These are phyloP conservation scores for Podila epicladia DNA, from an alignment of 192 early-diverging fungal species.

Conservation along the genomic window DNA sequence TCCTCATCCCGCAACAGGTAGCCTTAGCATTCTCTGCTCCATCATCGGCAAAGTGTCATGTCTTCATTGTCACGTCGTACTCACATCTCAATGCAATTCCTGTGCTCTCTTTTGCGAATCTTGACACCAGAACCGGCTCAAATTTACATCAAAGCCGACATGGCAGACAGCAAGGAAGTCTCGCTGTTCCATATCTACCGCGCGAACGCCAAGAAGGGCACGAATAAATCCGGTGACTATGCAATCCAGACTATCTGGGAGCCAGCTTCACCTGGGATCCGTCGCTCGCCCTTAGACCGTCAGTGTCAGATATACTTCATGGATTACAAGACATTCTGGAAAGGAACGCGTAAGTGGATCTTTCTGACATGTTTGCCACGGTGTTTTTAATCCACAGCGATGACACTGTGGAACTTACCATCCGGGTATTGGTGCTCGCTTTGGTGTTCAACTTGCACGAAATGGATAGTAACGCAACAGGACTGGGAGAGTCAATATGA, in stretches of 20 bases:
- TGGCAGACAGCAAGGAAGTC: not conserved
- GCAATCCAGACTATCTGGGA: slow-evolving; percentile 48
- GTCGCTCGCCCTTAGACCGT: not conserved
- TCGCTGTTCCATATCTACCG: slow-evolving; percentile 41
- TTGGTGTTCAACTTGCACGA: not conserved
- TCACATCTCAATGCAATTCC: not conserved
- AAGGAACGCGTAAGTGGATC: slow-evolving; percentile 19
- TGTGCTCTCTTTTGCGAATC: not conserved
- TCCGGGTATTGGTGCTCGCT: not conserved
- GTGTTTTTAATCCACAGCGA: not conserved
- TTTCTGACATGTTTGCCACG: not conserved
- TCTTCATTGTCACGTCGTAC: too few relatives aligned
- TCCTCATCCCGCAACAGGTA: not conserved
- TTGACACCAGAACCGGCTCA: not conserved
- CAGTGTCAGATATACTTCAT: slow-evolving; percentile 33
- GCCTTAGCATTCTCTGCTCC: too few relatives aligned
- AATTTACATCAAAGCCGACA: not conserved
- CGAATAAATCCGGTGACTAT: slow-evolving; percentile 19
- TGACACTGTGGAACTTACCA: not conserved
- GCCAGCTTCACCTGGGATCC: not conserved
- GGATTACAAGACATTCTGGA: slow-evolving; percentile 43
- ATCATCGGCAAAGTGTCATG: too few relatives aligned
- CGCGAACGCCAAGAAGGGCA: not conserved
- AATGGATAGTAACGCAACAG: slow-evolving; percentile 22
- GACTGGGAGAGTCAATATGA: slow-evolving; percentile 30